Evolutionary conservation across 495 filamentous ascomycete species (phyloP).

Genomic region (Penicillium pancosmium): DNA sequence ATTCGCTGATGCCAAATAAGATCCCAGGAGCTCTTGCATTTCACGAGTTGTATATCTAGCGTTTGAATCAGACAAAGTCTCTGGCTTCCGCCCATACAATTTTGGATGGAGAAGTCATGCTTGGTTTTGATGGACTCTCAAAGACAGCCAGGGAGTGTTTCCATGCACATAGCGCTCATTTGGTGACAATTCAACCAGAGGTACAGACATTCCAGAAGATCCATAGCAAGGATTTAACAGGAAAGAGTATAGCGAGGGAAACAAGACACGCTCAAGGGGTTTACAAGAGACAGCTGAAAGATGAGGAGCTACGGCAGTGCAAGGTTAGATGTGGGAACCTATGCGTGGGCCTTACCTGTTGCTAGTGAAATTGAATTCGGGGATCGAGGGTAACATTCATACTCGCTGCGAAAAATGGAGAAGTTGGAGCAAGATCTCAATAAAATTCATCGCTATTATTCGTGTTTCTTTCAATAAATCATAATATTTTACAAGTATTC

Average conservation of each 20-base stretch:
- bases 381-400: not conserved
- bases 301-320: conserved; percentile 6
- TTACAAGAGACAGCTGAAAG: not conserved
- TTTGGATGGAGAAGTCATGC: conserved; percentile 33
- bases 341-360: conserved; percentile 16
- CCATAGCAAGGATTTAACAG: not conserved
- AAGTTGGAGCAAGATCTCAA: not conserved
- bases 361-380: not conserved
- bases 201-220: not conserved
- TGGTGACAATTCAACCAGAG: conserved; percentile 49
- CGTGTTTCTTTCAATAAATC: not conserved
- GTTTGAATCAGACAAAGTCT: conserved; percentile 26
- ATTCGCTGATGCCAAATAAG: too few species aligned
- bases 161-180: conserved; percentile 50
- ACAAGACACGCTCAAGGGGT: not conserved
- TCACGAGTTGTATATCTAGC: too few species aligned
- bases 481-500: not conserved
- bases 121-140: conserved; percentile 37
- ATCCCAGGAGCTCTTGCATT: too few species aligned
- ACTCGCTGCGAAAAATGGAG: not conserved
- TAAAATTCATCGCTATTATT: too few species aligned
- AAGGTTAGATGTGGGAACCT: conserved; percentile 14
- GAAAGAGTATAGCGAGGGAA: not conserved
- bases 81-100: conserved; percentile 47
- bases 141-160: conserved; percentile 46